A percentile compares a stretch with the other conserved stretches of the same genome.
phyloP scores from a whole-genome alignment of 2,329 filamentous ascomycete species.

The Colletotrichum caudatum region DNA sequence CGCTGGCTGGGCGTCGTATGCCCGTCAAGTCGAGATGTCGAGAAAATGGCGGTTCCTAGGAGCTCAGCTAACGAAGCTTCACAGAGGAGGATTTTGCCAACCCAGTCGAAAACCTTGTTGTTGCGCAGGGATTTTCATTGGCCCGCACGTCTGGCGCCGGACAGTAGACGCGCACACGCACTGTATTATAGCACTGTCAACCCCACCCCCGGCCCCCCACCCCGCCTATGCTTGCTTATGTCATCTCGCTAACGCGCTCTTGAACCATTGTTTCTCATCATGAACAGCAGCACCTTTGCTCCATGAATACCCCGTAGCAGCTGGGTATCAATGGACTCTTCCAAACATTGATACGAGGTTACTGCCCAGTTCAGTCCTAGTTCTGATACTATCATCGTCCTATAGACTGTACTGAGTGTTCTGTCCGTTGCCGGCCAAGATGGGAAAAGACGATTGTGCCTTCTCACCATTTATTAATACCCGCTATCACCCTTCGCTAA shows the following conservation, averaged over 20 bases:
- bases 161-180: not conserved
- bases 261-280: not conserved
- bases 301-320: no score
- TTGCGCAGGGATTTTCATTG: constrained; percentile 44
- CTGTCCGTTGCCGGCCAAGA: not conserved
- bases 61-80: constrained; percentile 17
- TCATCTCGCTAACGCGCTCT: constrained; percentile 1
- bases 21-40: constrained; percentile 26
- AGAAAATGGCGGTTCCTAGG: constrained; percentile 11
- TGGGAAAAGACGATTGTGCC: not conserved
- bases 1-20: constrained; percentile 24
- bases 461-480: not conserved
- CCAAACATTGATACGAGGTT: not conserved
- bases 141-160: not conserved
- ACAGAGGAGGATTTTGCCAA: constrained; percentile 38
- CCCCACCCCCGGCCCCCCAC: no score
- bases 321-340: no score
- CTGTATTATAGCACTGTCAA: not conserved
- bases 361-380: no score
- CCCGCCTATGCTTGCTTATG: constrained; percentile 6
- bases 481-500: not conserved
- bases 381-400: not conserved
- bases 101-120: constrained; percentile 41
- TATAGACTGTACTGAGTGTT: not conserved
- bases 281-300: not conserved